Conservation (phyloP, 2,329 filamentous ascomycete genomes). For the Aspergillus japonicus region DNA sequence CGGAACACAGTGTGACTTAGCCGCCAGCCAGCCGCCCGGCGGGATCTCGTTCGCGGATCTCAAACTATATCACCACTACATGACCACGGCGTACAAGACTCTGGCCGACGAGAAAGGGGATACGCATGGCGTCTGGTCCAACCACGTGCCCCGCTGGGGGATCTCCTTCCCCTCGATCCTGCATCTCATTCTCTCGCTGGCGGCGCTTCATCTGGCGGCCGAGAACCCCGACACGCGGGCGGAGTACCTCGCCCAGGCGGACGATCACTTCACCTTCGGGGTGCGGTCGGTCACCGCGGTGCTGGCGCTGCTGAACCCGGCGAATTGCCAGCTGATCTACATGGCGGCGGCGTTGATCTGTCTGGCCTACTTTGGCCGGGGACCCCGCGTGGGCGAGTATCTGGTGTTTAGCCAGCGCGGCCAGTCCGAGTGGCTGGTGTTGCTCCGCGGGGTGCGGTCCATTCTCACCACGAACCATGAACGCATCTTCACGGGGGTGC, state of each 20-base stretch:
- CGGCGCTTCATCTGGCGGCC: conserved; percentile 29
- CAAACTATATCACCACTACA: conserved; percentile 34
- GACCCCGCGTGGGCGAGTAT: conserved; percentile 31
- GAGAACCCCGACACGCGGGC: conserved; percentile 19
- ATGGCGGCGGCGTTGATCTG: conserved; percentile 33
- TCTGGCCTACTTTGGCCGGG: conserved; percentile 35
- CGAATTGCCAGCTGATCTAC: conserved; percentile 35
- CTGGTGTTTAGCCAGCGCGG: conserved; percentile 33
- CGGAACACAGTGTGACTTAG: conserved; percentile 19
- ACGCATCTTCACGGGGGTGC: conserved; percentile 28
- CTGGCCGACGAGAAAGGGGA: conserved; percentile 22
- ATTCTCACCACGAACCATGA: conserved; percentile 21
- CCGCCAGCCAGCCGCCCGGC: conserved; percentile 5
- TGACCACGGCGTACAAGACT: conserved; percentile 27
- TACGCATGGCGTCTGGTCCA: conserved; percentile 29
- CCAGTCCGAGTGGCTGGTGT: conserved; percentile 31
- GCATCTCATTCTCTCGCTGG: conserved; percentile 33
- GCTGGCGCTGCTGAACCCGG: conserved; percentile 23
- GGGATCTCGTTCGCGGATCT: conserved; percentile 31
- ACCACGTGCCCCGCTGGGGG: conserved; percentile 32
- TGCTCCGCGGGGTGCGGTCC: conserved; percentile 31
- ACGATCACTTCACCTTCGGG: conserved; percentile 37
- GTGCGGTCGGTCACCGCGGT: conserved; percentile 33
- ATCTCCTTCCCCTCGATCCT: conserved; percentile 32
- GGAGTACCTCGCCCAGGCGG: conserved; percentile 28